phyloP scores from a whole-genome alignment of 2,329 filamentous ascomycete species.

The Phoma sp. region DNA sequence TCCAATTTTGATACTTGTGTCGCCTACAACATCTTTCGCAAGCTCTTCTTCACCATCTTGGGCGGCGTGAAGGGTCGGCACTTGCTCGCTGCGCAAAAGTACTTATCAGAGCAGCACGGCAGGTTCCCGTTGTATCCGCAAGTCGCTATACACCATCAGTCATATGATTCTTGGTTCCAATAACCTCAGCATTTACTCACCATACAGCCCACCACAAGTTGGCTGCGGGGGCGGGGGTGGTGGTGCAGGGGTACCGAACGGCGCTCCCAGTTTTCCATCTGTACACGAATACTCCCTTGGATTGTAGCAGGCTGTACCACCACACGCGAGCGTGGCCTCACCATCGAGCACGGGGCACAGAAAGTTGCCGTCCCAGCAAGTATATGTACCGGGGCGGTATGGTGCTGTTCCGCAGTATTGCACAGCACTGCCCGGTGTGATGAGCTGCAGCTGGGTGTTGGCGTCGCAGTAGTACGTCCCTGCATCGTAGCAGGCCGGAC shows the following conservation, averaged over 20 bases:
- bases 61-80: conserved; percentile 1
- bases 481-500: conserved; percentile 13
- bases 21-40: neutral
- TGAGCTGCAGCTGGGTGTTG: conserved; percentile 10
- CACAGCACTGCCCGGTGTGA: conserved; percentile 3
- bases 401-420: conserved; percentile 10
- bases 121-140: conserved; percentile 1
- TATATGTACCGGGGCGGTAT: conserved; percentile 33
- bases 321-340: conserved; percentile 41
- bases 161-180: neutral
- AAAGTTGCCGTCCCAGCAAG: conserved; percentile 47
- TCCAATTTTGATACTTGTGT: too few relatives aligned
- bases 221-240: neutral
- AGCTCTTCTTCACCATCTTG: conserved; percentile 3
- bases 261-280: conserved; percentile 2
- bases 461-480: conserved; percentile 16
- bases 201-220: neutral
- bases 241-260: neutral
- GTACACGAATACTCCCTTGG: conserved; percentile 34
- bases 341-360: conserved; percentile 47
- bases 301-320: conserved; percentile 45
- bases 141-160: neutral
- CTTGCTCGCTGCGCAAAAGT: conserved; percentile 6
- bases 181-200: neutral
- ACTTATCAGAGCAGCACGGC: neutral